Conservation (phyloP, 257 asterid genomes). For the Oldenlandia corymbosa region DNA sequence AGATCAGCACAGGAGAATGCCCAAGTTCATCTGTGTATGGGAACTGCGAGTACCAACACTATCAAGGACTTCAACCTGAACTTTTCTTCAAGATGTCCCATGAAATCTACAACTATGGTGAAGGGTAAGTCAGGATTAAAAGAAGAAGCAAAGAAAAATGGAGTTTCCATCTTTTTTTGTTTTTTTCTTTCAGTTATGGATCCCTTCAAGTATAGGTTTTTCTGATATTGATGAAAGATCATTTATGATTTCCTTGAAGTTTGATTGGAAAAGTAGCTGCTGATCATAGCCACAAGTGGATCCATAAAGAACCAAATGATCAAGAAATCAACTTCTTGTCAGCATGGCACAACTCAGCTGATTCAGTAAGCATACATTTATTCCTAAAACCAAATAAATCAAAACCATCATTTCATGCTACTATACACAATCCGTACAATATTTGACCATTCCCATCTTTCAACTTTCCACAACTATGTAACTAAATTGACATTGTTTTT, state of each 20-base stretch:
- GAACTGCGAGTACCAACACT: conserved; percentile 47
- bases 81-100: conserved; percentile 99
- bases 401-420: conserved; percentile 10
- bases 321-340: conserved; percentile 94
- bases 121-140: conserved; percentile 69
- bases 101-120: conserved; percentile 99
- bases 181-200: too few relatives aligned
- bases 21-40: conserved; percentile 39
- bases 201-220: too few relatives aligned
- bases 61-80: conserved; percentile 87
- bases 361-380: conserved; percentile 58
- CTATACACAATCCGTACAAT: too few relatives aligned
- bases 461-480: background rate
- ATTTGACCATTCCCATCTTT: conserved; percentile 5
- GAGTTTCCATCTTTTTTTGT: too few relatives aligned
- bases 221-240: background rate
- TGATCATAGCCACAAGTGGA: conserved; percentile 97
- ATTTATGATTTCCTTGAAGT: conserved; percentile 26
- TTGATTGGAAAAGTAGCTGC: conserved; percentile 98
- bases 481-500: background rate
- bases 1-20: conserved; percentile 47
- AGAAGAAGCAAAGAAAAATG: too few relatives aligned
- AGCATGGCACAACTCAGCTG: conserved; percentile 99
- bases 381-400: background rate
- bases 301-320: conserved; percentile 85